Conservation (phyloP, 441 rosid species). For the Macaranga tanarius region DNA sequence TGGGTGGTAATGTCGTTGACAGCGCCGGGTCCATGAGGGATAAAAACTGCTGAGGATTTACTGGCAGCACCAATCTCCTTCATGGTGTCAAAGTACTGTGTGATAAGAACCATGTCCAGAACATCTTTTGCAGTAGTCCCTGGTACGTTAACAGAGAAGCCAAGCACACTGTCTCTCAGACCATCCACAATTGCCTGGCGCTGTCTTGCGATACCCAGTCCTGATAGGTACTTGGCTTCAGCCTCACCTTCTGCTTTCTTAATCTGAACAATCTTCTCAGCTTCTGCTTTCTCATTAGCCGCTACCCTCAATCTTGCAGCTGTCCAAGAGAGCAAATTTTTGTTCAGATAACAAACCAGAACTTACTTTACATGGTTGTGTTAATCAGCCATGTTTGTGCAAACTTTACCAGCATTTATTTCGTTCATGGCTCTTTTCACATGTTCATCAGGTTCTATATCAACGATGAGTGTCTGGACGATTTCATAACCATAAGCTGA, state of each 20-base stretch:
- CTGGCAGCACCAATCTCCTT: constrained; percentile 58
- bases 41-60: constrained; percentile 54
- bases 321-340: neutral
- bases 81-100: constrained; percentile 62
- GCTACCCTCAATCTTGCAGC: constrained; percentile 63
- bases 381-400: neutral
- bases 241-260: constrained; percentile 61
- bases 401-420: constrained; percentile 48
- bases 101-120: constrained; percentile 57
- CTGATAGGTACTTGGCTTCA: constrained; percentile 55
- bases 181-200: constrained; percentile 67
- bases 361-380: neutral
- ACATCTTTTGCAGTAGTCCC: constrained; percentile 58
- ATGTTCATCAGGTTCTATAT: constrained; percentile 52
- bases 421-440: constrained; percentile 67
- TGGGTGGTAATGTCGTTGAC: constrained; percentile 56
- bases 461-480: constrained; percentile 56
- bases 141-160: constrained; percentile 59
- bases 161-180: constrained; percentile 53
- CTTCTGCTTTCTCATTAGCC: constrained; percentile 60
- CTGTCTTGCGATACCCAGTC: constrained; percentile 55
- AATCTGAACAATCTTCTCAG: constrained; percentile 57
- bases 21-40: constrained; percentile 76
- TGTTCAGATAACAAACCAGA: neutral
- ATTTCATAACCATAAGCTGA: constrained; percentile 56